Evolutionary conservation across 345 rosid species (phyloP), one percentile per base, ranked within the genome.

Genomic region (Eucalyptus marginata): DNA sequence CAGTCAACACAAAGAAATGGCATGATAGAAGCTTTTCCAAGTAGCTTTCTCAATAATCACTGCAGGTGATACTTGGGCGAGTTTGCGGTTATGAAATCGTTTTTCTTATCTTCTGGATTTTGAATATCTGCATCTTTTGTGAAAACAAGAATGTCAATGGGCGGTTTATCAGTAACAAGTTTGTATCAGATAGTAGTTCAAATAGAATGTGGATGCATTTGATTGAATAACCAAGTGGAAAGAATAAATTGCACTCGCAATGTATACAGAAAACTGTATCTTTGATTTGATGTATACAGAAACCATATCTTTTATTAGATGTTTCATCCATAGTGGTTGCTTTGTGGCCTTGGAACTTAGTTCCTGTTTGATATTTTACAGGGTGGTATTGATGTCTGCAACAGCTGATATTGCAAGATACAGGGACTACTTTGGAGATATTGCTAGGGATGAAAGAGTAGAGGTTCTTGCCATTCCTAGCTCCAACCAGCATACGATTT

Each of bases 321-420:
- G 14, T 47, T 76, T 40, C 84, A 10, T 76, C 14, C 7, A 40
- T 40, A 76, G 15, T 36, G 84, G 47, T 76, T 76, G 47, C 84
- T 22, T 76, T 76, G 84, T 40, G 47, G 84, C 47, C 27, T 20
- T 76, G 2, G 15, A 36, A 88, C 79, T 87, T 68, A 10, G 66
- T 43, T 44, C 25, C 56, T 88, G 79, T 44, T 64, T 86, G 54
- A 40, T 80, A 50, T 87, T 90, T 58, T 88, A 50, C 95, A 97
- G 99, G 97, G 92, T 97, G 92, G 97, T 97, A 59, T 93, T 97
- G 93, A 97, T 97, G 99, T 97, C 99, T 91, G 99, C 99, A 89
- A 97, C 99, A 88, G 98, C 98, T 90, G 99, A 97, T 93, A 96
- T 95, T 89, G 86, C 92, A 90, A 94, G 96, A 92, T 97, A 97